Base-by-base conservation (phyloP, 2,329 filamentous ascomycete species). In the Emericellopsis cladophorae region DNA sequence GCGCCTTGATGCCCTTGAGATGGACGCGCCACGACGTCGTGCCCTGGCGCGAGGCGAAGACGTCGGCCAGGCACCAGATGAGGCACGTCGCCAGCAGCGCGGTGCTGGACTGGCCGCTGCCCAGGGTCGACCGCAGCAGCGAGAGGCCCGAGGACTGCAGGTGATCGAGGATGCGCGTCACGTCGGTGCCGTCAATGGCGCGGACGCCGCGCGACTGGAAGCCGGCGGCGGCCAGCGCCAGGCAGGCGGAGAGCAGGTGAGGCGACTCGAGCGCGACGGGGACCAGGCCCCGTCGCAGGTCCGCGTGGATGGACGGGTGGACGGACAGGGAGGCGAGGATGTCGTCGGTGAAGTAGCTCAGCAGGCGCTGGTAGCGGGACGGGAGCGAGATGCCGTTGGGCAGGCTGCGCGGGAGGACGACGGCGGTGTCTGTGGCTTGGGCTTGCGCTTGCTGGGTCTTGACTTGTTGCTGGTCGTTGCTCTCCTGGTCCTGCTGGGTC, bases 1-100 rank as follows among this genome's bases (percentile, higher is more conserved):
- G 38, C 1, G 53, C 53, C 1, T 48, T 54, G 12, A 55, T 48
- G 0, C 53, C 53, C 4, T 49, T 46, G 0, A 55, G n/a, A 22
- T 55, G 53, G 1, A 54, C 47, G 0, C 45, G 45, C 53, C 53
- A 55, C 1, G 49, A 44, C 0, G 45, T 47, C 16, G 49, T 43
- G 0, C 48, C 53, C 9, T 50, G 51, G 2, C 46, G 42, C 0
- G 46, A 51, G 0, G 51, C 46, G 8, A 55, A 55, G 0, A 55
- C 52, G 15, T 55, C 53, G 1, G 53, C 48, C 1, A 55, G 40
- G 15, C 53, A 55, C 53, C 53, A 55, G 5, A 55, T 52, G 4
- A 55, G 48, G 21, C 53, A 55, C 0, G 53, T 55, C 1, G 50
- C 51, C 4, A 55, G 41, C 1, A 54, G 7, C 3, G 48, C 44